Evolutionary conservation across 129 eudicot genomes (phyloP), one percentile per base, ranked within the genome.

Genomic region (Rutidosis leptorrhynchoides): DNA sequence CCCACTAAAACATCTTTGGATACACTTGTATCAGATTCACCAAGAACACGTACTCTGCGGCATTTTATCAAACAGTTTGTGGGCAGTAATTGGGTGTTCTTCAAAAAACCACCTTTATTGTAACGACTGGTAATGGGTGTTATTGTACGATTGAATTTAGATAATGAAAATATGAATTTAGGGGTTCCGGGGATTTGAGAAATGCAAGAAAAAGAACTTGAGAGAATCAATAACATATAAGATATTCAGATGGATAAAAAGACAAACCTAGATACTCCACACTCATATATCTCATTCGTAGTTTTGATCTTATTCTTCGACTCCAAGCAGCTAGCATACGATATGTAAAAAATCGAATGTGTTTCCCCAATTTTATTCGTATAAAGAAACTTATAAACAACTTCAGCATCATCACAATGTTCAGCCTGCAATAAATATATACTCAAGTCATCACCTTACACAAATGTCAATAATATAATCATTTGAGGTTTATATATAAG

Each of bases 321-420:
- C 74, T 93, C 96, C 90, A 93, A 67, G 67, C 74, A 87, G 66
- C 76, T 59, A 68, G 96, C 98, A 79, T 88, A 86, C 14, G 98
- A 65, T 73, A 88, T 86, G 81, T 75, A 93, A 75, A 82, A 88
- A 24, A 85, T 61, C 0, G 96, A 79, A 82, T 88, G 95, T 37
- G 82, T 78, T 73, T 86, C 78, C 2, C 96, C 98, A 23, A 88
- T 93, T 69, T 65, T 69, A 75, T 88, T 93, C 22, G 90, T 75
- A 53, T 83, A 95, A 67, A 92, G 81, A 83, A 92, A 92, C n/a
- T 65, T 75, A 76, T 69, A 92, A 54, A 93, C 86, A 64, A 93
- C 90, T 81, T 89, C 84, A 60, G 98, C 95, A 79, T 93, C 98
- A 21, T 26, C 67, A 74, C 98, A 93, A 52, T 73, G 78, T 79